These are phyloP conservation scores for Gynostemma pentaphyllum DNA, from an alignment of 306 rosid genomes.

Conservation along the genomic window DNA sequence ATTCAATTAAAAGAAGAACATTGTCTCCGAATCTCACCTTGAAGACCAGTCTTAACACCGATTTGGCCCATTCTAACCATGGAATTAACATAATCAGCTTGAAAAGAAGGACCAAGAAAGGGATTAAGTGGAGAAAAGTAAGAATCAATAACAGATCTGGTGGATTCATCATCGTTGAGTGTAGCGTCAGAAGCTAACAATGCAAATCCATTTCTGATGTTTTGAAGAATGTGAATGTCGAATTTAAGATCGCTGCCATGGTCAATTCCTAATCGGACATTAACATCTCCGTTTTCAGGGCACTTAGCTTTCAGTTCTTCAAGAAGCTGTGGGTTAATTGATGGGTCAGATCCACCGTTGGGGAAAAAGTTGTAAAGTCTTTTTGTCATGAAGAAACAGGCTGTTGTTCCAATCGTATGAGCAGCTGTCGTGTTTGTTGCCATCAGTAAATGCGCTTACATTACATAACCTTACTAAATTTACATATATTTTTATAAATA, in stretches of 20 bases:
- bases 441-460: too few species aligned
- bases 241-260: slow-evolving; percentile 34
- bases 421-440: slow-evolving; percentile 37
- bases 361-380: slow-evolving; percentile 65
- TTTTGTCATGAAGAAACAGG: slow-evolving; percentile 71
- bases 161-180: slow-evolving; percentile 39
- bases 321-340: slow-evolving; percentile 39
- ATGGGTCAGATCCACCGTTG: slow-evolving; percentile 53
- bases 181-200: slow-evolving; percentile 79
- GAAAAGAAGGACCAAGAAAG: slow-evolving; percentile 43
- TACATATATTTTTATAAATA: too few species aligned
- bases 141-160: slow-evolving; percentile 40
- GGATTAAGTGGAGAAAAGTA: slow-evolving; percentile 32
- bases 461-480: too few species aligned
- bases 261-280: slow-evolving; percentile 40
- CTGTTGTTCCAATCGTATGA: slow-evolving; percentile 87
- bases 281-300: slow-evolving; percentile 45
- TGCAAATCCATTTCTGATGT: slow-evolving; percentile 58
- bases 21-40: slow-evolving; percentile 44
- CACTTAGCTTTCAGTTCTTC: slow-evolving; percentile 29
- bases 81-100: slow-evolving; percentile 44
- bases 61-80: slow-evolving; percentile 68
- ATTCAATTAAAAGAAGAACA: slow-evolving; percentile 32
- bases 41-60: slow-evolving; percentile 55
- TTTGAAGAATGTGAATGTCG: slow-evolving; percentile 43